phyloP scores from a whole-genome alignment of 768 basidiomycete genomes.

The Sarcomyxa edulis region DNA sequence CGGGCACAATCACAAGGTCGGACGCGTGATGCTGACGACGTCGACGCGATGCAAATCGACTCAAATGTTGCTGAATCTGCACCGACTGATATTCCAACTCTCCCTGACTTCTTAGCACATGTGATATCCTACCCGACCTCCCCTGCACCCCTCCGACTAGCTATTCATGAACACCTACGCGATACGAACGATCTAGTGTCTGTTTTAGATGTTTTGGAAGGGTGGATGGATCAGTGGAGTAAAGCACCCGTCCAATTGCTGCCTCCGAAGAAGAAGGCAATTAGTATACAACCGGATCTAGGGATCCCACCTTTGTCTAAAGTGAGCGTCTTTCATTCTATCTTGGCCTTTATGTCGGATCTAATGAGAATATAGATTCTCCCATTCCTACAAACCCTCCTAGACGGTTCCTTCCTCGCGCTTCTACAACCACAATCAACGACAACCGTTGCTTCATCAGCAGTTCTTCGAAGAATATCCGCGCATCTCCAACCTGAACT shows the following conservation, averaged over 20 bases:
- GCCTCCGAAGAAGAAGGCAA: slow-evolving; percentile 23
- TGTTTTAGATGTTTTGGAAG: slow-evolving; percentile 41
- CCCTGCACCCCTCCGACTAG: slow-evolving; percentile 36
- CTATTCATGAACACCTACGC: slow-evolving; percentile 44
- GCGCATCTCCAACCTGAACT: slow-evolving; percentile 54
- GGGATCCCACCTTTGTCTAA: slow-evolving; percentile 42
- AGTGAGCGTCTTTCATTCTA: slow-evolving; percentile 20
- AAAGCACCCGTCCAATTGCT: slow-evolving; percentile 30
- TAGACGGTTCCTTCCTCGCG: slow-evolving; percentile 69
- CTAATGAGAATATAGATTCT: slow-evolving; percentile 52
- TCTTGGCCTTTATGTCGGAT: too few species aligned
- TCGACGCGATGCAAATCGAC: slow-evolving; percentile 37
- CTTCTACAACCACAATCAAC: too few species aligned
- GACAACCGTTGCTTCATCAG: slow-evolving; percentile 56
- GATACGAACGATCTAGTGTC: slow-evolving; percentile 43
- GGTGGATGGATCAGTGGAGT: slow-evolving; percentile 40
- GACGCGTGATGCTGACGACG: slow-evolving; percentile 15
- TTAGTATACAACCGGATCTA: too few species aligned
- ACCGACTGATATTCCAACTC: slow-evolving; percentile 15
- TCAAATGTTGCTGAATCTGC: too few species aligned
- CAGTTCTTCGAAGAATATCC: slow-evolving; percentile 42
- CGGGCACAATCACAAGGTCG: slow-evolving; percentile 18
- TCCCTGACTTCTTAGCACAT: slow-evolving; percentile 31
- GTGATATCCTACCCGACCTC: slow-evolving; percentile 34
- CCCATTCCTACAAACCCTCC: slow-evolving; percentile 54